These are phyloP conservation scores for Ophiostoma tasmaniense DNA, from an alignment of 2,329 filamentous ascomycete species.

Conservation along the genomic window DNA sequence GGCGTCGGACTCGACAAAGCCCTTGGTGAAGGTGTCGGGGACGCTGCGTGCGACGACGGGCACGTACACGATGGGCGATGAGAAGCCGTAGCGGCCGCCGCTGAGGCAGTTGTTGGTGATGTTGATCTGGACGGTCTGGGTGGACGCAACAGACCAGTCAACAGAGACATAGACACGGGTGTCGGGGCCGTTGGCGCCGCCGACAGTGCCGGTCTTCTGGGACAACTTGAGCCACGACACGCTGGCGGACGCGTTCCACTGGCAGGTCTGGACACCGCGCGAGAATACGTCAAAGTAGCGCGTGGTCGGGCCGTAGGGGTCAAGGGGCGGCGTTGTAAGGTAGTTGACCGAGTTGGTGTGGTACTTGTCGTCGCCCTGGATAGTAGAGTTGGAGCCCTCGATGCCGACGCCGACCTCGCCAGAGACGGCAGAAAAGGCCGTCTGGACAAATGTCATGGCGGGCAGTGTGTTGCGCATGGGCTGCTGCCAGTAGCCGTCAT, in stretches of 20 bases:
- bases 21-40: slow-evolving; percentile 43
- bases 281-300: slow-evolving; percentile 58
- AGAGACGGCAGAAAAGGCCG: slow-evolving; percentile 48
- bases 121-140: slow-evolving; percentile 43
- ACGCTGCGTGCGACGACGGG: slow-evolving; percentile 44
- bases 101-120: slow-evolving; percentile 39
- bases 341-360: slow-evolving; percentile 47
- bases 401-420: slow-evolving; percentile 56
- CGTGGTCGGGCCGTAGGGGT: slow-evolving; percentile 46
- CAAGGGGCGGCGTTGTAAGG: slow-evolving; percentile 45
- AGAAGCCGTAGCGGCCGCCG: slow-evolving; percentile 35
- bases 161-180: slow-evolving; percentile 45
- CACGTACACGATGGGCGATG: slow-evolving; percentile 41
- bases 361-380: slow-evolving; percentile 58
- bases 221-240: slow-evolving; percentile 45
- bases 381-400: slow-evolving; percentile 57
- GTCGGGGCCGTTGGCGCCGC: slow-evolving; percentile 37
- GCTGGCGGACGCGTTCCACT: slow-evolving; percentile 43
- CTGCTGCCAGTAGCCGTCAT: slow-evolving; percentile 56
- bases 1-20: slow-evolving; percentile 56
- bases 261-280: slow-evolving; percentile 44
- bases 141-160: slow-evolving; percentile 42
- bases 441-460: slow-evolving; percentile 49
- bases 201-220: slow-evolving; percentile 41
- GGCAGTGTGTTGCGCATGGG: slow-evolving; percentile 63